Evolutionary conservation across 306 rosid genomes (phyloP).

Genomic region (Coriaria nepalensis): DNA sequence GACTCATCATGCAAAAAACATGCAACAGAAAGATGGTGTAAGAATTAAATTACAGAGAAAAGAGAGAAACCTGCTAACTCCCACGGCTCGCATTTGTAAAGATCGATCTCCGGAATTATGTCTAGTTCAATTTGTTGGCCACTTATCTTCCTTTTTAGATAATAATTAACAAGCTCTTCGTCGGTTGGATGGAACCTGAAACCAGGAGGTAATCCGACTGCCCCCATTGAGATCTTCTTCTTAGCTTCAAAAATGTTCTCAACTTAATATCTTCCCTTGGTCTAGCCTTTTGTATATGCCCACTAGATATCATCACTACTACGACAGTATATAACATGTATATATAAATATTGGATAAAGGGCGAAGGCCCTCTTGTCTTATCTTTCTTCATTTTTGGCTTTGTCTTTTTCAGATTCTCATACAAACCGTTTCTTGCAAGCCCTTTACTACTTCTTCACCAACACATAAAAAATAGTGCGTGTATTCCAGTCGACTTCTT

Average conservation of each 20-base stretch:
- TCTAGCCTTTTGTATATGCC: too few species aligned
- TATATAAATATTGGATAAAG: conserved; percentile 22
- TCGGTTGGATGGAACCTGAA: conserved; percentile 97
- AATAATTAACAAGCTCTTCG: conserved; percentile 91
- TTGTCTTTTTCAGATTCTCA: conserved; percentile 79
- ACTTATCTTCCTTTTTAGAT: conserved; percentile 78
- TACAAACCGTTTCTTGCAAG: conserved; percentile 69
- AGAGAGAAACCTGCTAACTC: conserved; percentile 64
- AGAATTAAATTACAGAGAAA: background rate
- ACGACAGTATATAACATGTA: background rate
- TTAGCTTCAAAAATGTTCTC: too few species aligned
- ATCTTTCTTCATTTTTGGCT: conserved; percentile 43
- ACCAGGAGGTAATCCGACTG: conserved; percentile 98
- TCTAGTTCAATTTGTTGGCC: conserved; percentile 96
- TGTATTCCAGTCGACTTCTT: too few species aligned
- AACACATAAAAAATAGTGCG: too few species aligned
- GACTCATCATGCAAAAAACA: background rate
- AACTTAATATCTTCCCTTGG: too few species aligned
- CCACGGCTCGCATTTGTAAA: conserved; percentile 99
- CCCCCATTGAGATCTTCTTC: conserved; percentile 37
- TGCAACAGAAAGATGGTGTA: background rate
- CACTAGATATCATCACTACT: background rate
- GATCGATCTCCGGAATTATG: conserved; percentile 96
- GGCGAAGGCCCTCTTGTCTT: conserved; percentile 50
- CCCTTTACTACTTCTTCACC: conserved; percentile 22